Evolutionary conservation across 768 basidiomycete genomes (phyloP).

Genomic region (Leccinum broughii): DNA sequence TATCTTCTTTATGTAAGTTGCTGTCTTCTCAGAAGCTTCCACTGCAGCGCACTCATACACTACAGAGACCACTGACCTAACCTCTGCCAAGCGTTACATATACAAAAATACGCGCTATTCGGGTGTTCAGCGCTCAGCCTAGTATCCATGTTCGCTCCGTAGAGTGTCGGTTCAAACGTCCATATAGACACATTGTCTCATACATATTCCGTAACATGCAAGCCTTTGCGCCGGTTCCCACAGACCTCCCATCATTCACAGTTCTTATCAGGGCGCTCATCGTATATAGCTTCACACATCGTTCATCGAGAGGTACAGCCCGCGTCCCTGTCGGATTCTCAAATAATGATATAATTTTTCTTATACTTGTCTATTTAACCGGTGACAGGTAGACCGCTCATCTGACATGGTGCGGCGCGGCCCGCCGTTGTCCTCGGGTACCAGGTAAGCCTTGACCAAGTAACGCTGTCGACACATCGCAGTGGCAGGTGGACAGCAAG

Average conservation of each 20-base stretch:
- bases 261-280: slow-evolving; percentile 46
- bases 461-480: slow-evolving; percentile 25
- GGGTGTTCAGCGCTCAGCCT: neutral
- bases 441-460: slow-evolving; percentile 21
- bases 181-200: neutral
- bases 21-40: slow-evolving; percentile 11
- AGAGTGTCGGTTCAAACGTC: neutral
- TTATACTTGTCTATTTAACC: slow-evolving; percentile 17
- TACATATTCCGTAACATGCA: slow-evolving; percentile 11
- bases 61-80: neutral
- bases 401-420: slow-evolving; percentile 10
- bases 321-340: slow-evolving; percentile 33
- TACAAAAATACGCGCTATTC: neutral
- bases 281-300: slow-evolving; percentile 38
- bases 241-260: slow-evolving; percentile 50
- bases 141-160: neutral
- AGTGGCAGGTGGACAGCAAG: slow-evolving; percentile 2
- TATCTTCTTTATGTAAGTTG: slow-evolving; percentile 47
- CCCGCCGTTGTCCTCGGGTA: slow-evolving; percentile 8
- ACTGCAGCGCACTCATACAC: neutral
- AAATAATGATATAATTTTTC: slow-evolving; percentile 24
- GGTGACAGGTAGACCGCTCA: slow-evolving; percentile 27
- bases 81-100: neutral
- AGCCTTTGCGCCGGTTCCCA: slow-evolving; percentile 28
- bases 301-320: slow-evolving; percentile 27